Conservation (phyloP, 148 eudicot species). For the Cornus suecica region DNA sequence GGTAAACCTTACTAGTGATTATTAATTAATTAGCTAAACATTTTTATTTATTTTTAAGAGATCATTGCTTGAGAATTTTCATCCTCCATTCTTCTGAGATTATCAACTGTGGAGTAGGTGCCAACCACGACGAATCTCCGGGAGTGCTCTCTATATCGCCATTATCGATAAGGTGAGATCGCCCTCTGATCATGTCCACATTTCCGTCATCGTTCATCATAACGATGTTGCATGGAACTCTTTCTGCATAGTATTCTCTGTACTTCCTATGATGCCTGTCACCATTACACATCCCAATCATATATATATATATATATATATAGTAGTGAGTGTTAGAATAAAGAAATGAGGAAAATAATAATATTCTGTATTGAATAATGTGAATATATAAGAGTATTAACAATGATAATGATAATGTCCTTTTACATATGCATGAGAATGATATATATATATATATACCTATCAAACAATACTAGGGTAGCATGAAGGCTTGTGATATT, state of each 20-base stretch:
- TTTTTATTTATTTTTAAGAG: background rate
- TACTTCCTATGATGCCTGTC: slow-evolving; percentile 33
- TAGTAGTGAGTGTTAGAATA: too few species aligned
- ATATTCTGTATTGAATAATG: too few species aligned
- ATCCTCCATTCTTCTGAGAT: slow-evolving; percentile 10
- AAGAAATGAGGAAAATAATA: too few species aligned
- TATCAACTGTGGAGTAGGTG: background rate
- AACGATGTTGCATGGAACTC: slow-evolving; percentile 26
- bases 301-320: background rate
- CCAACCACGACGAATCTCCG: background rate
- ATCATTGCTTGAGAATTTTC: slow-evolving; percentile 10
- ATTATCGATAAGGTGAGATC: background rate
- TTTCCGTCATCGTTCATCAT: slow-evolving; percentile 36
- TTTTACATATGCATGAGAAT: too few species aligned
- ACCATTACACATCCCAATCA: background rate
- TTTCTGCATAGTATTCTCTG: slow-evolving; percentile 32
- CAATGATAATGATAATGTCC: too few species aligned
- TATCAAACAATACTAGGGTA: slow-evolving; percentile 25
- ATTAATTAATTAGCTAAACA: too few species aligned
- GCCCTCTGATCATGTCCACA: slow-evolving; percentile 17
- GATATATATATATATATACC: slow-evolving; percentile 11
- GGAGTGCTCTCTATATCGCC: background rate
- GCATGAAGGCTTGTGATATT: slow-evolving; percentile 26
- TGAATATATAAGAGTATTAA: too few species aligned
- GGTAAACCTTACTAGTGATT: background rate